phyloP scores from a whole-genome alignment of 106 monocot genomes.

The Dendrobium nobile region DNA sequence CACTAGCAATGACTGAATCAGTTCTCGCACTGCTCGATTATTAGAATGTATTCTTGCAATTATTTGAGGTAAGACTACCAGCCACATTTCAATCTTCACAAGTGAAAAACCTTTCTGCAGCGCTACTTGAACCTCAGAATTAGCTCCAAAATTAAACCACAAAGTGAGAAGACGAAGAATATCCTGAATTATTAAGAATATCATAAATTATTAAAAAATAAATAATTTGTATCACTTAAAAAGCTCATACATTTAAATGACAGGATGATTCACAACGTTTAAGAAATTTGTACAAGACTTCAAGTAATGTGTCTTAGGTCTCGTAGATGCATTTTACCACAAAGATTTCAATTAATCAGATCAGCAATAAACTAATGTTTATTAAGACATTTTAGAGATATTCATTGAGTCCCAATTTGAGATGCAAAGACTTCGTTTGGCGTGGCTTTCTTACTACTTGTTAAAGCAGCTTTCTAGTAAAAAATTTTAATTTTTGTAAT shows the following conservation, averaged over 20 bases:
- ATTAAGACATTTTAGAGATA: neutral
- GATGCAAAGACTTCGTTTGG: neutral
- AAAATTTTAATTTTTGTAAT: too few relatives aligned
- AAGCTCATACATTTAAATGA: neutral
- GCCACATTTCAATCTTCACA: conserved; percentile 99
- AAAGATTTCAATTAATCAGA: conserved; percentile 4
- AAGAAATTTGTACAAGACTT: neutral
- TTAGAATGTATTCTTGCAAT: conserved; percentile 99
- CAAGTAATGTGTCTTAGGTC: neutral
- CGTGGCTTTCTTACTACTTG: too few relatives aligned
- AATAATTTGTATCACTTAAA: neutral
- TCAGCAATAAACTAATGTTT: neutral
- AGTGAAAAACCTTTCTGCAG: conserved; percentile 86
- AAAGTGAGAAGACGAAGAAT: conserved; percentile 95
- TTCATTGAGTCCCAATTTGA: neutral
- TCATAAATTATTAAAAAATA: conserved; percentile 35
- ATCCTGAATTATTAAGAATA: conserved; percentile 49
- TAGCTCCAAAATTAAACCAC: conserved; percentile 98
- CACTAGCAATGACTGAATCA: conserved; percentile 90
- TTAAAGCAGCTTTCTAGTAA: too few relatives aligned
- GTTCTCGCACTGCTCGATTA: conserved; percentile 81
- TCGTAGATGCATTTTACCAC: neutral
- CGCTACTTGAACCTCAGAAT: conserved; percentile 86
- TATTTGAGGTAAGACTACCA: conserved; percentile 96
- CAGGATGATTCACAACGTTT: neutral